Conservation (phyloP, 495 filamentous ascomycete species). For the Hyaloscypha finlandica region DNA sequence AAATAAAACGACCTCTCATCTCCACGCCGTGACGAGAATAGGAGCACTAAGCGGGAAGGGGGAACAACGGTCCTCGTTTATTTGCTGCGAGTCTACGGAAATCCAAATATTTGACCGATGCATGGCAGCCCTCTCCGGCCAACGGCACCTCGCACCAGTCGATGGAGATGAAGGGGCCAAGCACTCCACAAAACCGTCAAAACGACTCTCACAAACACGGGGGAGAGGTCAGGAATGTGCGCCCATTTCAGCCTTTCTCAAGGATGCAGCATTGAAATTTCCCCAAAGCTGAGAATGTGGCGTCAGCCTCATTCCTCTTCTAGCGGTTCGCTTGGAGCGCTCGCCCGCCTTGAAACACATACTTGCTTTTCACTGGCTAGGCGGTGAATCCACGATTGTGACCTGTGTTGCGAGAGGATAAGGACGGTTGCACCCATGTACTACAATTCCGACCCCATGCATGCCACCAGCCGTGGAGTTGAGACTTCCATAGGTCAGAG, state of each 20-base stretch:
- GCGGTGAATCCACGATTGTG: background rate
- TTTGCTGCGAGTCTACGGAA: background rate
- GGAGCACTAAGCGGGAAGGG: background rate
- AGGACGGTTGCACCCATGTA: background rate
- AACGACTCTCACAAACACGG: background rate
- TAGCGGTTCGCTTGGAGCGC: constrained; percentile 7
- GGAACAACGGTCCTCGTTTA: background rate
- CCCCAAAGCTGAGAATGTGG: constrained; percentile 24
- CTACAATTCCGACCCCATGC: background rate
- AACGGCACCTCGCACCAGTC: background rate
- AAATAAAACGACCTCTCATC: constrained; percentile 8
- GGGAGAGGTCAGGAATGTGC: background rate
- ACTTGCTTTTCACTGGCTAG: background rate
- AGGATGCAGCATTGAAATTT: background rate
- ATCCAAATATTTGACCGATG: background rate
- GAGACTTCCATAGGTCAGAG: constrained; percentile 1
- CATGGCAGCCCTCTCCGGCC: background rate
- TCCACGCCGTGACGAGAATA: constrained; percentile 13
- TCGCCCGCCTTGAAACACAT: constrained; percentile 7
- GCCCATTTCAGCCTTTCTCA: constrained; percentile 14
- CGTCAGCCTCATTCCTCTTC: constrained; percentile 14
- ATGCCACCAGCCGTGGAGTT: background rate
- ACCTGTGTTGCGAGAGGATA: background rate
- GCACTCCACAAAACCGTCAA: background rate
- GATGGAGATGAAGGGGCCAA: constrained; percentile 5